phyloP scores from a whole-genome alignment of 305 asterid genomes.

The Plantago lanceolata region DNA sequence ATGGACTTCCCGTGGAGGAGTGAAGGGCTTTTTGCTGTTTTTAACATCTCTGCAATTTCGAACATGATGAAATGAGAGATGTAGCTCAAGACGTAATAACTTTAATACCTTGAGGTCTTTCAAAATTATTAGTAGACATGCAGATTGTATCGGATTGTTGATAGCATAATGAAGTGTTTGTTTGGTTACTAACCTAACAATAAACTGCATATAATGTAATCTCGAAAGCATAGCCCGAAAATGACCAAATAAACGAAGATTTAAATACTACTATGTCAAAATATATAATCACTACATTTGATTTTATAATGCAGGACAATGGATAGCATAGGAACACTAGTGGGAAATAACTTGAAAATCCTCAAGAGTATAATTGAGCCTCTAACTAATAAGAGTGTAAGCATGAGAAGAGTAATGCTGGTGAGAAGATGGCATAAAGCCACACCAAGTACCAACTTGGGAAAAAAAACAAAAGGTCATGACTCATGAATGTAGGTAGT shows the following conservation, averaged over 20 bases:
- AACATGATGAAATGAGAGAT: constrained; percentile 1
- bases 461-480: constrained; percentile 26
- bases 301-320: neutral
- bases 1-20: constrained; percentile 63
- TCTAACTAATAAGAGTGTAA: too few relatives aligned
- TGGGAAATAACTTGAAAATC: neutral
- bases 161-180: too few relatives aligned
- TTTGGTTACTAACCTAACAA: too few relatives aligned
- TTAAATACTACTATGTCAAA: too few relatives aligned
- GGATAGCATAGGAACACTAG: neutral
- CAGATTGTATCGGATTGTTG: too few relatives aligned
- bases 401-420: constrained; percentile 7
- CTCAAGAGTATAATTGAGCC: too few relatives aligned
- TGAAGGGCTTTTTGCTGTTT: constrained; percentile 43
- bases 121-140: too few relatives aligned
- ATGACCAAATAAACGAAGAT: too few relatives aligned
- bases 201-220: too few relatives aligned
- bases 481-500: constrained; percentile 30
- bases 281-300: too few relatives aligned
- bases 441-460: constrained; percentile 26
- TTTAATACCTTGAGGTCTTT: too few relatives aligned
- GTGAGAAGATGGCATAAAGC: constrained; percentile 28
- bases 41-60: constrained; percentile 39
- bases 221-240: too few relatives aligned
- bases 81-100: constrained; percentile 6